Evolutionary conservation across 192 early-diverging fungal species (phyloP).

Genomic region (Geranomyces michiganensis): DNA sequence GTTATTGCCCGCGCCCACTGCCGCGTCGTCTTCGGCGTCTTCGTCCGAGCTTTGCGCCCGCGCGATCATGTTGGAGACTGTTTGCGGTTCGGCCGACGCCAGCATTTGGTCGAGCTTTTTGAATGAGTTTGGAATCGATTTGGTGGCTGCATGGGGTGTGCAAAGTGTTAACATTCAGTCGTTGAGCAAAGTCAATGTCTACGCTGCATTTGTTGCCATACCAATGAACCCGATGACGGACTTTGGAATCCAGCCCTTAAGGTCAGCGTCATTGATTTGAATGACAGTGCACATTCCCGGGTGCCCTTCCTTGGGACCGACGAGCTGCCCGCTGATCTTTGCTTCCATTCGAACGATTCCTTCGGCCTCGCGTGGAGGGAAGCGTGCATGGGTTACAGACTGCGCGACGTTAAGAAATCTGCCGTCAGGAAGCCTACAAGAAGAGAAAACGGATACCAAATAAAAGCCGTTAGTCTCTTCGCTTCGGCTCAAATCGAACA

Average conservation of each 20-base stretch:
- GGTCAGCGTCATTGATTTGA: slow-evolving; percentile 50
- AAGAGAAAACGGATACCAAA: background rate
- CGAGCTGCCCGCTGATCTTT: slow-evolving; percentile 46
- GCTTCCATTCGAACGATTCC: slow-evolving; percentile 49
- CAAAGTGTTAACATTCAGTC: background rate
- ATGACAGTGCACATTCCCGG: slow-evolving; percentile 38
- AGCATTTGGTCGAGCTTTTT: slow-evolving; percentile 25
- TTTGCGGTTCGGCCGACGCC: background rate
- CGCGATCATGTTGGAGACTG: slow-evolving; percentile 14
- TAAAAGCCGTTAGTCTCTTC: no score
- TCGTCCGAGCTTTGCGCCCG: slow-evolving; percentile 3
- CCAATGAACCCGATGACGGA: slow-evolving; percentile 44
- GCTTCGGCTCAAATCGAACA: no score
- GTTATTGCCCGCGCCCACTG: background rate
- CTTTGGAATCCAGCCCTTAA: slow-evolving; percentile 51
- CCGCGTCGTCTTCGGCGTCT: background rate
- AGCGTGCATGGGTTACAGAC: slow-evolving; percentile 38
- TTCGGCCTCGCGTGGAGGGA: slow-evolving; percentile 26
- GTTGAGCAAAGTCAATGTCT: no score
- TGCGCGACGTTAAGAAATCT: slow-evolving; percentile 47
- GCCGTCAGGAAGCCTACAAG: slow-evolving; percentile 35
- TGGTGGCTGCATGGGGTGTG: slow-evolving; percentile 9
- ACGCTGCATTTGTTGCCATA: no score
- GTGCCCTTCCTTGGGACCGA: slow-evolving; percentile 22
- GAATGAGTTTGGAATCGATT: slow-evolving; percentile 29